A percentile compares a stretch with the other conserved stretches of the same genome.
Conservation (phyloP, 257 asterid species). For the Gentiana macrophylla region DNA sequence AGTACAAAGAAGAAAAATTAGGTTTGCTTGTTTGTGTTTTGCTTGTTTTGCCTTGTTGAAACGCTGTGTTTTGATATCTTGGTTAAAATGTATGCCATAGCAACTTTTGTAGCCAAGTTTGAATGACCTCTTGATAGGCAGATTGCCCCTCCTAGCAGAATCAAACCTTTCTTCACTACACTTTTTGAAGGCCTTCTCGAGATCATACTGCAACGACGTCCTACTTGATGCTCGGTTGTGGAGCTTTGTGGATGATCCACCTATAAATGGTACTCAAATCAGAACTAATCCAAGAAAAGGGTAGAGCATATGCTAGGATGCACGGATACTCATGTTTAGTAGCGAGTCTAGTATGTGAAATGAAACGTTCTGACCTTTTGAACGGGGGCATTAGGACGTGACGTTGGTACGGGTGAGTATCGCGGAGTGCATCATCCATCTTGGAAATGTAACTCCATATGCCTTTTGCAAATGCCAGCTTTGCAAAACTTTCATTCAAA, state of each 20-base stretch:
- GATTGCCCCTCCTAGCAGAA: conserved; percentile 62
- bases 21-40: background rate
- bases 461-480: conserved; percentile 73
- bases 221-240: conserved; percentile 10
- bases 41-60: conserved; percentile 14
- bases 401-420: conserved; percentile 30
- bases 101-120: conserved; percentile 73
- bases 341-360: background rate
- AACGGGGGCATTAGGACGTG: conserved; percentile 24
- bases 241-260: conserved; percentile 22
- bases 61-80: conserved; percentile 42
- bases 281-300: conserved; percentile 33
- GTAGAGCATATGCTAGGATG: conserved; percentile 37
- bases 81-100: conserved; percentile 66
- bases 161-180: conserved; percentile 49
- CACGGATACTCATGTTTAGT: too few relatives aligned
- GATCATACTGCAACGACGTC: conserved; percentile 28
- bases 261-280: conserved; percentile 10
- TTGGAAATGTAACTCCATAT: conserved; percentile 81
- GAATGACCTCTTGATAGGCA: conserved; percentile 69
- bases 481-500: conserved; percentile 73
- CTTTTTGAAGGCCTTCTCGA: conserved; percentile 35
- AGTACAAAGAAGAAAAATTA: too few relatives aligned
- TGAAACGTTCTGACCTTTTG: conserved; percentile 42
- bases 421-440: conserved; percentile 72